Evolutionary conservation across 208 protist genomes (phyloP).

Genomic region (Leishmania tropica): DNA sequence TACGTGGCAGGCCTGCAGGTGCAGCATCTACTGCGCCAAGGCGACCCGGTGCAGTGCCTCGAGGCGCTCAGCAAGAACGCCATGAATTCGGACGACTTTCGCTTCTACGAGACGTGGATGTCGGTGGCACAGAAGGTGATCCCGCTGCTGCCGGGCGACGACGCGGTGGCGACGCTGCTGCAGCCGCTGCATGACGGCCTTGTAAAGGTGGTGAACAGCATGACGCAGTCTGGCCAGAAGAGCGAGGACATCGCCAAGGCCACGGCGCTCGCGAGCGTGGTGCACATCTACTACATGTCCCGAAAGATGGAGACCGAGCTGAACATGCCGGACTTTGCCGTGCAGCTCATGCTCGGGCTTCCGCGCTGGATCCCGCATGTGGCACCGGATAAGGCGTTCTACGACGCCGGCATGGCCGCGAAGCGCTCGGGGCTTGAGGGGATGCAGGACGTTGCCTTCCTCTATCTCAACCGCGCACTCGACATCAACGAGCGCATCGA

Average conservation of each 20-base stretch:
- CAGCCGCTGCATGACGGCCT: slow-evolving; percentile 60
- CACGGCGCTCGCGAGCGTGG: slow-evolving; percentile 64
- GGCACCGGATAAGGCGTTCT: slow-evolving; percentile 96
- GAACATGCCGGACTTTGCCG: slow-evolving; percentile 69
- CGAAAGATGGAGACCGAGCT: slow-evolving; percentile 64
- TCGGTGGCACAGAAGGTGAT: slow-evolving; percentile 64
- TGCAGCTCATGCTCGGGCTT: slow-evolving; percentile 90
- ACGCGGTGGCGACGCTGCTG: slow-evolving; percentile 29
- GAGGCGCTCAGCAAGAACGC: slow-evolving; percentile 62
- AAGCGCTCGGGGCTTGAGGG: slow-evolving; percentile 59
- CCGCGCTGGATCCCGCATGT: slow-evolving; percentile 92
- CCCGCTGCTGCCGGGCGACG: slow-evolving; percentile 44
- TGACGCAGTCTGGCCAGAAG: slow-evolving; percentile 81
- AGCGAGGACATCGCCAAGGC: slow-evolving; percentile 76
- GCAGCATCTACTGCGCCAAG: slow-evolving; percentile 72
- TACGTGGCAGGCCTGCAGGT: slow-evolving; percentile 80
- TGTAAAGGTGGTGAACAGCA: slow-evolving; percentile 75
- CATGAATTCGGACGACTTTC: slow-evolving; percentile 86
- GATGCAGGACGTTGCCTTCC: slow-evolving; percentile 82
- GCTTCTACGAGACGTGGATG: slow-evolving; percentile 88
- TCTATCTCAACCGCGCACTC: slow-evolving; percentile 96
- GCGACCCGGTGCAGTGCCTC: slow-evolving; percentile 56
- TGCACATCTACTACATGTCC: slow-evolving; percentile 87
- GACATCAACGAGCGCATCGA: slow-evolving; percentile 95
- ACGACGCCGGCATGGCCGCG: slow-evolving; percentile 94